Conservation (phyloP, 1,139 yeast species). For the Kurtzmaniella quercitrusa region DNA sequence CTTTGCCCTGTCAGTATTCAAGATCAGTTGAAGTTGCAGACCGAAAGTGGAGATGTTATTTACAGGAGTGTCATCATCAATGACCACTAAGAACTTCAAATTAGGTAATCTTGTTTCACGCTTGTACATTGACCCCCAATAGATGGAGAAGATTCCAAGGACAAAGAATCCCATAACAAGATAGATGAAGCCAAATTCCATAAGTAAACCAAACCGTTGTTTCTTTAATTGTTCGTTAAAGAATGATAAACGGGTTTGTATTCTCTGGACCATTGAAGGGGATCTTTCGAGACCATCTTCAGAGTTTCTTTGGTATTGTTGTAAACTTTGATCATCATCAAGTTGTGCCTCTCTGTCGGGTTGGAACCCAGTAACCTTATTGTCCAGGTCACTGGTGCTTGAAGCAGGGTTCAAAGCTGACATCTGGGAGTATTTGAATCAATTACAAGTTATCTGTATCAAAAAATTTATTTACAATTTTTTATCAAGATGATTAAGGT, state of each 20-base stretch:
- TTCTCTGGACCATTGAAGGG: constrained; percentile 13
- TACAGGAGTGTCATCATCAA: constrained; percentile 28
- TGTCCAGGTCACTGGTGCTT: not conserved
- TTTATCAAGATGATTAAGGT: no score
- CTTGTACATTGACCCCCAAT: constrained; percentile 42
- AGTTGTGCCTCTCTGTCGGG: constrained; percentile 1
- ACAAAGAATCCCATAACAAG: constrained; percentile 25
- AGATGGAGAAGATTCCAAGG: constrained; percentile 32
- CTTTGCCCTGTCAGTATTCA: constrained; percentile 17
- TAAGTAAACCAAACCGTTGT: constrained; percentile 17
- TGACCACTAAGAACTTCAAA: constrained; percentile 37
- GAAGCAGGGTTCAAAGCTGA: no score
- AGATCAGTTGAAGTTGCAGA: constrained; percentile 15
- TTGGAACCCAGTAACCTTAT: not conserved
- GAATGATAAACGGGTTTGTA: constrained; percentile 18
- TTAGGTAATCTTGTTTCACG: constrained; percentile 25
- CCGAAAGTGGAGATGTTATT: constrained; percentile 34
- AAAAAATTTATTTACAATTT: no score
- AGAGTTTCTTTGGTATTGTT: not conserved
- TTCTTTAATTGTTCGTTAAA: constrained; percentile 22
- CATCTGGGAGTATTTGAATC: no score
- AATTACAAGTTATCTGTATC: no score
- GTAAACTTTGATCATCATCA: not conserved
- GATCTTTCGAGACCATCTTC: constrained; percentile 8
- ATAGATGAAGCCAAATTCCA: constrained; percentile 16